Evolutionary conservation across 768 basidiomycete species (phyloP).

Genomic region (Trametes sanguinea): DNA sequence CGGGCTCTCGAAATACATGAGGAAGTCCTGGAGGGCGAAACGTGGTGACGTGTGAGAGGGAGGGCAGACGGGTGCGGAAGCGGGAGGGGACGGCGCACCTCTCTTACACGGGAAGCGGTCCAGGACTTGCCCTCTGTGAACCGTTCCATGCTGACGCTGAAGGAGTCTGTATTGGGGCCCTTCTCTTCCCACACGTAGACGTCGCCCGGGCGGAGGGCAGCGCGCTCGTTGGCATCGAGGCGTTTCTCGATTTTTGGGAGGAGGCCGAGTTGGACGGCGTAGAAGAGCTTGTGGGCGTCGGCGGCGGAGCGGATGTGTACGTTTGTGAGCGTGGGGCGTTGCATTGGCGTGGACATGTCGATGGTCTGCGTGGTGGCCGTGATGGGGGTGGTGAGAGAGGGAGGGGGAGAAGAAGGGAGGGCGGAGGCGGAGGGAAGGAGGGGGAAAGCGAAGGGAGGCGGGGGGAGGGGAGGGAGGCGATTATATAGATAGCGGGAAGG

Average conservation of each 20-base stretch:
- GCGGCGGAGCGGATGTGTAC: slow-evolving; percentile 74
- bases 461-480: slow-evolving; percentile 13
- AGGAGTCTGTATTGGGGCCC: slow-evolving; percentile 70
- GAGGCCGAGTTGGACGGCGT: slow-evolving; percentile 60
- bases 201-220: slow-evolving; percentile 50
- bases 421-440: slow-evolving; percentile 20
- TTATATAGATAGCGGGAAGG: slow-evolving; percentile 24
- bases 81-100: slow-evolving; percentile 34
- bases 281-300: slow-evolving; percentile 83
- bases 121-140: slow-evolving; percentile 84
- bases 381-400: slow-evolving; percentile 13
- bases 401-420: slow-evolving; percentile 26
- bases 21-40: slow-evolving; percentile 58
- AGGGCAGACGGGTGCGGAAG: not conserved
- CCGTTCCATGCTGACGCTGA: slow-evolving; percentile 79
- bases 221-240: slow-evolving; percentile 70
- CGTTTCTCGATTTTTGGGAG: slow-evolving; percentile 76
- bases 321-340: slow-evolving; percentile 72
- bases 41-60: slow-evolving; percentile 9
- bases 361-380: not conserved
- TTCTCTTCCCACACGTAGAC: slow-evolving; percentile 75
- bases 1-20: slow-evolving; percentile 74
- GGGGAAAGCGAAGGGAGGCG: slow-evolving; percentile 25
- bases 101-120: slow-evolving; percentile 82
- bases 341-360: slow-evolving; percentile 45